A percentile compares a stretch with the other conserved stretches of the same genome.
Evolutionary conservation across 208 protist genomes (phyloP).

Genomic region (Crithidia expoeki): DNA sequence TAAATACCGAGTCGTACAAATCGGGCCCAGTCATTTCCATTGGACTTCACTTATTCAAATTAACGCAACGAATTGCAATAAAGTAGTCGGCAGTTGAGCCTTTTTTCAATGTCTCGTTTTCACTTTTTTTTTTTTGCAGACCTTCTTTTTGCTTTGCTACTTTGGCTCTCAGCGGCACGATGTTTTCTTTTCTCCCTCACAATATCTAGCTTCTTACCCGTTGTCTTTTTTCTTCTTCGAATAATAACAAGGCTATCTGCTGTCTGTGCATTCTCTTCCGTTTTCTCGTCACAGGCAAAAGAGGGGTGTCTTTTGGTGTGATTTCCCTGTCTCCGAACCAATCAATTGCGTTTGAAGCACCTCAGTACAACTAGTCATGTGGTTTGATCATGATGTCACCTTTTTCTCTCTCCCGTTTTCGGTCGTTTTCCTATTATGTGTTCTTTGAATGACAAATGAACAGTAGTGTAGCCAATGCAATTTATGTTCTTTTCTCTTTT

Average conservation of each 20-base stretch:
- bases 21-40: neutral
- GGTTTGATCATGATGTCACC: neutral
- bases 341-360: neutral
- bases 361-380: neutral
- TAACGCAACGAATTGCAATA: neutral
- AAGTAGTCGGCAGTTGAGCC: neutral
- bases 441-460: neutral
- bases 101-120: neutral
- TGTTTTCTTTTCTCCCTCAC: slow-evolving; percentile 8
- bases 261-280: neutral
- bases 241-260: too few relatives aligned
- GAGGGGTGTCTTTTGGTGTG: neutral
- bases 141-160: neutral
- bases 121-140: slow-evolving; percentile 17
- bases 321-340: slow-evolving; percentile 1
- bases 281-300: neutral
- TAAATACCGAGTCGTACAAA: neutral
- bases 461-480: neutral
- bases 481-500: neutral
- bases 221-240: neutral
- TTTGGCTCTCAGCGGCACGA: too few relatives aligned
- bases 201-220: neutral
- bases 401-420: neutral
- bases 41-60: neutral
- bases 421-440: neutral